phyloP scores from a whole-genome alignment of 306 rosid species.

The Fagus crenata region DNA sequence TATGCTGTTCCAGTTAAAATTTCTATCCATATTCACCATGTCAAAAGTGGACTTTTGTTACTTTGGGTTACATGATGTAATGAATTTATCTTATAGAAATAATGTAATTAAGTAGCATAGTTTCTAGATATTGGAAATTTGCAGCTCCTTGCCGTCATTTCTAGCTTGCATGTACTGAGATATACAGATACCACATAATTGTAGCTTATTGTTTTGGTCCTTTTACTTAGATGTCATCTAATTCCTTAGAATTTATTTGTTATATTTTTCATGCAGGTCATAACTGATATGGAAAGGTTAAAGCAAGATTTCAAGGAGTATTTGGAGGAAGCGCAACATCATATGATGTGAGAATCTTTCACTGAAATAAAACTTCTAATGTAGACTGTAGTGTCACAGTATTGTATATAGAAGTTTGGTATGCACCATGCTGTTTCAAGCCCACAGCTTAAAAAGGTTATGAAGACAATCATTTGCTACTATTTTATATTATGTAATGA shows the following conservation, averaged over 20 bases:
- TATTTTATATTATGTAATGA: background rate
- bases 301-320: slow-evolving; percentile 70
- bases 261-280: slow-evolving; percentile 57
- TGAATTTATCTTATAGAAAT: slow-evolving; percentile 1
- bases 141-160: background rate
- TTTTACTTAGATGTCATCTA: background rate
- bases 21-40: slow-evolving; percentile 15
- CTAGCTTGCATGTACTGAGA: background rate
- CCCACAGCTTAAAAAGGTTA: background rate
- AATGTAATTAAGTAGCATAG: background rate
- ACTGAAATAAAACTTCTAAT: slow-evolving; percentile 12
- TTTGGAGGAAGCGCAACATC: slow-evolving; percentile 50
- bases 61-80: slow-evolving; percentile 22
- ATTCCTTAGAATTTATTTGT: slow-evolving; percentile 12
- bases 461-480: background rate
- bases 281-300: slow-evolving; percentile 77
- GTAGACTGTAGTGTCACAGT: slow-evolving; percentile 8
- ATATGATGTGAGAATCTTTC: slow-evolving; percentile 60
- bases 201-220: slow-evolving; percentile 4
- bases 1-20: background rate
- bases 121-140: background rate
- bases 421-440: background rate
- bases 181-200: slow-evolving; percentile 1
- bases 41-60: slow-evolving; percentile 12
- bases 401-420: slow-evolving; percentile 10